These are phyloP conservation scores for Berberis thunbergii DNA, from an alignment of 164 flowering plant genomes.

Conservation along the genomic window DNA sequence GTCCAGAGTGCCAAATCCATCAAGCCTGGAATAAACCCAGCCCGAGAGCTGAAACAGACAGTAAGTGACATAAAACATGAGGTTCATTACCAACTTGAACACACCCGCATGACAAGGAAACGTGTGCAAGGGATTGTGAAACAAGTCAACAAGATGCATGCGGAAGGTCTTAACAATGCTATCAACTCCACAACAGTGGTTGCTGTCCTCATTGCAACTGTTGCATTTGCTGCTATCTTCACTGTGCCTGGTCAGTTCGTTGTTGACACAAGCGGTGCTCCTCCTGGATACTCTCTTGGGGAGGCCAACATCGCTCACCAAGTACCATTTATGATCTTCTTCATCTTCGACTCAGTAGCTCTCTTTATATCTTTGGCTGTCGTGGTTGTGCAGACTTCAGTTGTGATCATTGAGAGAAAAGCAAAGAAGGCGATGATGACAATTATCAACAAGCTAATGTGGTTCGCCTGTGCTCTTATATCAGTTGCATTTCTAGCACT, in stretches of 20 bases:
- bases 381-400: slow-evolving; percentile 86
- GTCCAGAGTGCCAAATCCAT: slow-evolving; percentile 48
- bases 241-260: slow-evolving; percentile 80
- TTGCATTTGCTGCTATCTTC: slow-evolving; percentile 91
- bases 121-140: slow-evolving; percentile 81
- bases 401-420: slow-evolving; percentile 87
- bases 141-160: slow-evolving; percentile 68
- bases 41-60: slow-evolving; percentile 80
- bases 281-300: slow-evolving; percentile 44
- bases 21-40: slow-evolving; percentile 39
- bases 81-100: slow-evolving; percentile 85
- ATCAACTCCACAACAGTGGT: slow-evolving; percentile 92
- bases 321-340: slow-evolving; percentile 57
- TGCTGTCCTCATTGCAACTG: slow-evolving; percentile 88
- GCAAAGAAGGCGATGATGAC: slow-evolving; percentile 96
- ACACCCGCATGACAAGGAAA: slow-evolving; percentile 70
- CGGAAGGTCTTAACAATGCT: slow-evolving; percentile 87
- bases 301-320: slow-evolving; percentile 67
- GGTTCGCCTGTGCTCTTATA: slow-evolving; percentile 83
- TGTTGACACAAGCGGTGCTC: not conserved
- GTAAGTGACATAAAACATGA: slow-evolving; percentile 96
- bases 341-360: slow-evolving; percentile 80
- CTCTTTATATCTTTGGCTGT: slow-evolving; percentile 73
- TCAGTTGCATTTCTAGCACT: slow-evolving; percentile 78
- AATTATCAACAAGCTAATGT: slow-evolving; percentile 91